phyloP scores from a whole-genome alignment of 2,329 filamentous ascomycete species.

The Sporothrix humicola region DNA sequence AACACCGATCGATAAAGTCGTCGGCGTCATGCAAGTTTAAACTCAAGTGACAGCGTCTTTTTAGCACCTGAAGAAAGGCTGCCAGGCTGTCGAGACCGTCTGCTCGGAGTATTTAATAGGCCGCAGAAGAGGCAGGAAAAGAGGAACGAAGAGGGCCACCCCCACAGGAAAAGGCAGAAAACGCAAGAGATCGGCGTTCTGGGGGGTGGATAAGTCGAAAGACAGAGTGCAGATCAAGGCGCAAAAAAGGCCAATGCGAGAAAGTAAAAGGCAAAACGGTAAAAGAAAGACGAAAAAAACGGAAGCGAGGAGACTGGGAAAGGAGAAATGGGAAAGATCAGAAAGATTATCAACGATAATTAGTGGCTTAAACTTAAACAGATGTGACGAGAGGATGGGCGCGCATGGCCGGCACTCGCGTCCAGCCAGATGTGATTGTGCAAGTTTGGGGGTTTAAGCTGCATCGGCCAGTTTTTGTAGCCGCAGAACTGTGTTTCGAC shows the following conservation, averaged over 20 bases:
- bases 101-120: constrained; percentile 21
- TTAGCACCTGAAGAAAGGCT: not conserved
- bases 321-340: not conserved
- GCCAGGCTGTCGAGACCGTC: not conserved
- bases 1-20: not conserved
- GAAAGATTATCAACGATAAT: not conserved
- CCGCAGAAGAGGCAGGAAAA: not conserved
- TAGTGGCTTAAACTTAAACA: not conserved
- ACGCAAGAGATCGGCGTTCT: not conserved
- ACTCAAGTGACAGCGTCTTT: not conserved
- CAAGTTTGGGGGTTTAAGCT: not conserved
- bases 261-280: not conserved
- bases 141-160: not conserved
- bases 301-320: not conserved
- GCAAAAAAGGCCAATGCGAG: not conserved
- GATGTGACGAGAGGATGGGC: constrained; percentile 13
- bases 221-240: constrained; percentile 12
- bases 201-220: not conserved
- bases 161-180: not conserved
- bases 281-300: not conserved
- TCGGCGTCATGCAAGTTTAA: not conserved
- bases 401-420: not conserved
- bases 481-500: not conserved
- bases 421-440: too few relatives aligned
- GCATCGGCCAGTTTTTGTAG: not conserved